Evolutionary conservation across 768 basidiomycete species (phyloP).

Genomic region (Tremella mesenterica): DNA sequence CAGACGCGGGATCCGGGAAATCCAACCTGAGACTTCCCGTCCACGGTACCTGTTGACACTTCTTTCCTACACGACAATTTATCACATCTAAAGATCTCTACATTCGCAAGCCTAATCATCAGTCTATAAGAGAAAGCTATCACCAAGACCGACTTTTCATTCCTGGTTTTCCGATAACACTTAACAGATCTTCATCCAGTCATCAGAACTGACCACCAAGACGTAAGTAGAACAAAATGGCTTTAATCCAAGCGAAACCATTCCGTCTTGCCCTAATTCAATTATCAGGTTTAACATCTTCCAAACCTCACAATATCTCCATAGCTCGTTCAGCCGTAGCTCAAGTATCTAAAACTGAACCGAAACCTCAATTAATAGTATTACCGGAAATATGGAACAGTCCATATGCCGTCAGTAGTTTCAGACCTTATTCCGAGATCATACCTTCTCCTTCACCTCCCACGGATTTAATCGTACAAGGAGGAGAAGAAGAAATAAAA

Average conservation of each 20-base stretch:
- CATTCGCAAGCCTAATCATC: no score
- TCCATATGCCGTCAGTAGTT: slow-evolving; percentile 52
- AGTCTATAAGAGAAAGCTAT: no score
- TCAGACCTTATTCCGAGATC: slow-evolving; percentile 71
- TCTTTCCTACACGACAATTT: no score
- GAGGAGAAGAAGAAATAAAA: background rate
- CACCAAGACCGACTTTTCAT: no score
- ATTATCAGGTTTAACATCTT: slow-evolving; percentile 61
- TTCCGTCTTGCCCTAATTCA: slow-evolving; percentile 87
- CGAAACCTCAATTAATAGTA: slow-evolving; percentile 33
- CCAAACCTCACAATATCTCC: slow-evolving; percentile 67
- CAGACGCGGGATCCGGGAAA: no score
- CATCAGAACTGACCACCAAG: no score
- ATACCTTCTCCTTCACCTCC: slow-evolving; percentile 9
- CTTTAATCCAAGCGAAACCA: slow-evolving; percentile 50
- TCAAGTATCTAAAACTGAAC: slow-evolving; percentile 47
- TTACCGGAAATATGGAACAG: slow-evolving; percentile 48
- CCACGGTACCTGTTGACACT: no score
- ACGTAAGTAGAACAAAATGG: no score
- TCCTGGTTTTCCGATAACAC: background rate
- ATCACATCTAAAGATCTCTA: no score
- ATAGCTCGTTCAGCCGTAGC: slow-evolving; percentile 73
- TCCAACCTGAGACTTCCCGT: no score
- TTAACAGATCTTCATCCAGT: no score
- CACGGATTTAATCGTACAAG: no score